These are phyloP conservation scores for Fomitopsis pinicola DNA, from an alignment of 1,284 basidiomycete genomes.

Conservation along the genomic window DNA sequence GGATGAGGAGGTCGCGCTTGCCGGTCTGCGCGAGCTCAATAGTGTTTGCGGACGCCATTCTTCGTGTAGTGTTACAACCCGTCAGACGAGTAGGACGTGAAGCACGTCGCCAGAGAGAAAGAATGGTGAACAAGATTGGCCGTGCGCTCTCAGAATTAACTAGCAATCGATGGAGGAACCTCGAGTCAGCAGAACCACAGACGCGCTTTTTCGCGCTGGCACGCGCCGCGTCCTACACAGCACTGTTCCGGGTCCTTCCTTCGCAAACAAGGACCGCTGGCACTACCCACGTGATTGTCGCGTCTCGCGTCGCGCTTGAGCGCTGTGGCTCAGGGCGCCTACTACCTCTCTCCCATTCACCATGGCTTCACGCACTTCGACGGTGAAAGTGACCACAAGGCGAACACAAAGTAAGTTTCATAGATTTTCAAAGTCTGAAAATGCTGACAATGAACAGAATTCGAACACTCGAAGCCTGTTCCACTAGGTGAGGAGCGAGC, in stretches of 20 bases:
- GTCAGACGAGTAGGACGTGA: slow-evolving; percentile 18
- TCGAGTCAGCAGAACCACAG: slow-evolving; percentile 14
- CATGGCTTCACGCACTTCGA: background rate
- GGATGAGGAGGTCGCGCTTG: slow-evolving; percentile 86
- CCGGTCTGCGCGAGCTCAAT: slow-evolving; percentile 66
- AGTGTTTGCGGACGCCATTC: slow-evolving; percentile 26
- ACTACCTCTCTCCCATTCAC: background rate
- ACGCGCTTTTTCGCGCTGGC: background rate
- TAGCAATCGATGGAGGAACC: slow-evolving; percentile 16
- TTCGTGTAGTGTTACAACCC: slow-evolving; percentile 10
- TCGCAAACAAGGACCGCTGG: background rate
- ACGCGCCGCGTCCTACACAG: background rate
- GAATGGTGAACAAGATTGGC: slow-evolving; percentile 18
- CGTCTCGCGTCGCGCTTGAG: background rate
- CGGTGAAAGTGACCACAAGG: background rate
- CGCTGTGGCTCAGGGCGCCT: background rate
- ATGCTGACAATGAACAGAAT: background rate
- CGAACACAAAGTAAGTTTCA: background rate
- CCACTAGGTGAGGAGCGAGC: slow-evolving; percentile 1
- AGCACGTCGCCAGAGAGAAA: slow-evolving; percentile 22
- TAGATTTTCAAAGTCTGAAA: too few species aligned
- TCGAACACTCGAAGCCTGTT: slow-evolving; percentile 4
- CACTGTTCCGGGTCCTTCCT: background rate
- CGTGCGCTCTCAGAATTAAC: slow-evolving; percentile 11
- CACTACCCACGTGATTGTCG: background rate